Evolutionary conservation across 768 basidiomycete genomes (phyloP).

Genomic region (Boletus sp.): DNA sequence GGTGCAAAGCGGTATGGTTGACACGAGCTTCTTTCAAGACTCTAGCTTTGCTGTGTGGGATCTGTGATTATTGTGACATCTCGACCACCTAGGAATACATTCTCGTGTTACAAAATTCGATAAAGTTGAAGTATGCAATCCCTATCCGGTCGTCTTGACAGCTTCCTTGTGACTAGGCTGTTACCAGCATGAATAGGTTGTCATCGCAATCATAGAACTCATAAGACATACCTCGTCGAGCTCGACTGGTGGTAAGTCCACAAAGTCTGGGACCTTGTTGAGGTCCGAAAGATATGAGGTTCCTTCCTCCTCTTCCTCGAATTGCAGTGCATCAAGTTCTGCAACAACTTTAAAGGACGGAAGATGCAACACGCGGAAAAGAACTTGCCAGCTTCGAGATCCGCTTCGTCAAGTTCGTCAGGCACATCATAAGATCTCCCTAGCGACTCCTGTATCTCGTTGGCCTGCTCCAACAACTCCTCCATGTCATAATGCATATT

Average conservation of each 20-base stretch:
- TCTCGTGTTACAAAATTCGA: constrained; percentile 3
- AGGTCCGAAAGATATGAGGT: constrained; percentile 85
- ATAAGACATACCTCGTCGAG: constrained; percentile 49
- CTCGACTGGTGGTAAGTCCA: constrained; percentile 84
- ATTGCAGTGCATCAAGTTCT: constrained; percentile 93
- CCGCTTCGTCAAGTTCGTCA: constrained; percentile 96
- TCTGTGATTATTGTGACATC: background rate
- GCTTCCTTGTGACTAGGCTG: constrained; percentile 54
- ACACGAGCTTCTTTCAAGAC: constrained; percentile 10
- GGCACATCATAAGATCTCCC: constrained; percentile 94
- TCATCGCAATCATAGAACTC: background rate
- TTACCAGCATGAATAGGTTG: background rate
- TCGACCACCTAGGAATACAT: constrained; percentile 16
- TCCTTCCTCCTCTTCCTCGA: constrained; percentile 91
- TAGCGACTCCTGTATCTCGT: constrained; percentile 94
- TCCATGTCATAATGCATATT: constrained; percentile 98
- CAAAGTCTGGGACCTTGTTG: constrained; percentile 87
- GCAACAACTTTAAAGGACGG: constrained; percentile 6
- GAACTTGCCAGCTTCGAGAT: constrained; percentile 85
- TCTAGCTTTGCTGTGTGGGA: background rate
- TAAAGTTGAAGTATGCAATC: background rate
- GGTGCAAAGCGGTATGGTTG: constrained; percentile 64
- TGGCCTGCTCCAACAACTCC: constrained; percentile 93
- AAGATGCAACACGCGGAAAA: background rate
- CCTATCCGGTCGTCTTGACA: constrained; percentile 47